Conservation (phyloP, 805 yeast genomes). For the Candida patagonica region DNA sequence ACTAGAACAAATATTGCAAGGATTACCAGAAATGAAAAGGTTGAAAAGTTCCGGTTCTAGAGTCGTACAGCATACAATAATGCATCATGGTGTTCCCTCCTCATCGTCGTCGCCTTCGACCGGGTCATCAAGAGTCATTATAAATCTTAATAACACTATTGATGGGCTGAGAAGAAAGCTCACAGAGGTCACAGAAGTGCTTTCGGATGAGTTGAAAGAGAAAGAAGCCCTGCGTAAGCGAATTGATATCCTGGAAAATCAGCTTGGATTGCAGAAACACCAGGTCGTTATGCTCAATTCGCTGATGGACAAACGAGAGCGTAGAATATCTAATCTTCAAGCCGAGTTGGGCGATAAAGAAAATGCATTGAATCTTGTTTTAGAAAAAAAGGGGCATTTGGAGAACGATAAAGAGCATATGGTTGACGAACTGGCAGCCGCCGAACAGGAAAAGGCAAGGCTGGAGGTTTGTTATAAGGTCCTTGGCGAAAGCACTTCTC, state of each 20-base stretch:
- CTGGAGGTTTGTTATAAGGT: constrained; percentile 42
- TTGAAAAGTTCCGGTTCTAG: neutral
- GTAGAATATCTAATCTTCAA: constrained; percentile 61
- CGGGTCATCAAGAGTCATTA: neutral
- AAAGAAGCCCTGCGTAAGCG: constrained; percentile 31
- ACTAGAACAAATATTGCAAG: constrained; percentile 22
- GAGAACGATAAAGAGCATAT: constrained; percentile 5
- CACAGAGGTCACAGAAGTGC: constrained; percentile 30
- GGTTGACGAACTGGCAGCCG: constrained; percentile 18
- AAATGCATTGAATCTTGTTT: constrained; percentile 1
- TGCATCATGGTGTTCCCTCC: neutral
- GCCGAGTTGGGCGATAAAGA: constrained; percentile 29
- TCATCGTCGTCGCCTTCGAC: neutral
- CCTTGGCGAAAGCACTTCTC: constrained; percentile 41
- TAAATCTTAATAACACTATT: constrained; percentile 35
- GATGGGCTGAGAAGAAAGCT: constrained; percentile 47
- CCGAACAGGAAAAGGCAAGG: constrained; percentile 45
- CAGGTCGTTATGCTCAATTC: constrained; percentile 70
- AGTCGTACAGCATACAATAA: neutral
- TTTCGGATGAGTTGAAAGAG: constrained; percentile 45
- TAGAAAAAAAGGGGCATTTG: neutral
- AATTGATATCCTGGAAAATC: constrained; percentile 15
- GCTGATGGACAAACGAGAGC: constrained; percentile 57
- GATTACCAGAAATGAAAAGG: constrained; percentile 11
- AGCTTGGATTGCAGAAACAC: constrained; percentile 44